Evolutionary conservation across 2,329 filamentous ascomycete genomes (phyloP), one percentile per base, ranked within the genome.

Genomic region (Diaporthe destruens): DNA sequence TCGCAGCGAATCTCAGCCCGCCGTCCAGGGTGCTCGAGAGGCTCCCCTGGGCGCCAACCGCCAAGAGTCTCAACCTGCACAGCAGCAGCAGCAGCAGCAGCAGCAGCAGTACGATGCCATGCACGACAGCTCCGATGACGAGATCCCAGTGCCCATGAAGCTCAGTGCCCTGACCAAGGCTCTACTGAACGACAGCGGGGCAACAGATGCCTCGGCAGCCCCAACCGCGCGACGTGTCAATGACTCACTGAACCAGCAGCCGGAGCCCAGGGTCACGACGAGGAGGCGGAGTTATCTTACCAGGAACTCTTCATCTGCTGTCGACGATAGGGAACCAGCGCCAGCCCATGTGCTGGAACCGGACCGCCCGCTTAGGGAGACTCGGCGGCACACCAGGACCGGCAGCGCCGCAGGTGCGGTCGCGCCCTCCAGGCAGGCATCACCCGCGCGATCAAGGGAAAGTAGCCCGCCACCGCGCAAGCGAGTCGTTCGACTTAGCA

Each of bases 121-220:
- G 76, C 92, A 94, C 77, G 95, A 98, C 80, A 98, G 94, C 85
- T 98, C 95, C 32, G 96, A 98, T 82, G 96, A 98, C 79, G 96
- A 98, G 82, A 94, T 97, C 36, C 93, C 93, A 20, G 92, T 94
- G 77, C 95, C 95, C 78, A 94, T 96, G 90, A 97, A 96, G 84
- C 93, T 98, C 80, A 98, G 95, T 80, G 95, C 95, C 78, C 89
- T 96, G 76, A 97, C 96, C 63, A 96, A 96, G 80, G 95, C 94
- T 25, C 86, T 98, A 20, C 87, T 98, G 32, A 89, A 90, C 72
- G 90, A 92, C 73, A 88, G 89, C 55, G 85, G 86, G 65, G 85
- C 86, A 75, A 81, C 77, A 63, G 85, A 86, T 70, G 83, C 85
- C 72, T 85, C 85, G 51, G 81, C 78, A 80, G 75, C 75, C 5